phyloP scores from a whole-genome alignment of 1,139 yeast species.

The Kazachstania sp. region DNA sequence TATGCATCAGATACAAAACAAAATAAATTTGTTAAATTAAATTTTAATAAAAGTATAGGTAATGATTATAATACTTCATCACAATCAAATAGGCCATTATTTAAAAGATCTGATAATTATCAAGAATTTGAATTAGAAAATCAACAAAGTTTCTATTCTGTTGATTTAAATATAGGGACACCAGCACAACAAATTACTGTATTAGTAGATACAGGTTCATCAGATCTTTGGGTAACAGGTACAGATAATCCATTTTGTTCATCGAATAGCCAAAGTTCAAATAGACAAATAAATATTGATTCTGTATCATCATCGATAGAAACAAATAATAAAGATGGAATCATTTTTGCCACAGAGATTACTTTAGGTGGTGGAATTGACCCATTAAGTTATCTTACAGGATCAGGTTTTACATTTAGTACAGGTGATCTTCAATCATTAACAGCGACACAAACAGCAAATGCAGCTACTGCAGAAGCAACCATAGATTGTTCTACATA shows the following conservation, averaged over 20 bases:
- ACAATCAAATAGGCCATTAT: background rate
- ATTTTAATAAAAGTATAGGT: constrained; percentile 4
- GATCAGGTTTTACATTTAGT: background rate
- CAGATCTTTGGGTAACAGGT: constrained; percentile 58
- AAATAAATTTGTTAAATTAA: constrained; percentile 5
- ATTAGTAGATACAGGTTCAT: constrained; percentile 62
- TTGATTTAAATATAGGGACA: constrained; percentile 41
- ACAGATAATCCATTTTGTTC: constrained; percentile 21
- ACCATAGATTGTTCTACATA: constrained; percentile 30
- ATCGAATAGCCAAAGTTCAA: background rate
- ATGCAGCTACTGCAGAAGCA: constrained; percentile 3
- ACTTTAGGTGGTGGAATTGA: constrained; percentile 1
- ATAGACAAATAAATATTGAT: background rate
- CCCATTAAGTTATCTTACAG: constrained; percentile 1
- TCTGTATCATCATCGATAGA: background rate
- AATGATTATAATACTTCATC: constrained; percentile 1
- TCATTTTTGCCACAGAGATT: background rate
- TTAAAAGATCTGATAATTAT: constrained; percentile 11
- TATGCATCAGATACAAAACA: background rate
- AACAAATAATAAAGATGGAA: background rate
- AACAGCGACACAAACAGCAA: constrained; percentile 1
- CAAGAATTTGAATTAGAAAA: constrained; percentile 16
- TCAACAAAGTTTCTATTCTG: constrained; percentile 25
- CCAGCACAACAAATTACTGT: constrained; percentile 44
- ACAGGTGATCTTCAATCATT: constrained; percentile 1